Percentiles rank a stretch among this genome's conserved stretches.
These are phyloP conservation scores for bread wheat (Triticum aestivum) DNA, from an alignment of 176 grass and related monocot species.

Conservation along the genomic window IWGSC_CS_RefSeq_v2.1 NC_057795.1:504939857-504940356, in stretches of 20 bases:
- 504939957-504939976: neutral
- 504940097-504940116: neutral
- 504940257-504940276: neutral
- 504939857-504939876: constrained; percentile 3
- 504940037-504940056: neutral
- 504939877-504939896: neutral
- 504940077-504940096: neutral
- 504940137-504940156: neutral
- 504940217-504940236: constrained; percentile 7
- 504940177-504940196: neutral
- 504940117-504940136: neutral
- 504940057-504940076: neutral
- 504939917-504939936: constrained; percentile 15
- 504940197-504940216: neutral
- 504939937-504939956: neutral
- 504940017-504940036: neutral
- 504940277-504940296: neutral
- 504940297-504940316: neutral
- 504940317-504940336: neutral
- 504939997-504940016: neutral
- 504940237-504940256: neutral
- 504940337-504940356: neutral
- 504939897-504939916: neutral
- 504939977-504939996: neutral
- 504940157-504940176: neutral